Conservation (phyloP, 2,329 filamentous ascomycete genomes). For the Colletotrichum gloeosporioides region DNA sequence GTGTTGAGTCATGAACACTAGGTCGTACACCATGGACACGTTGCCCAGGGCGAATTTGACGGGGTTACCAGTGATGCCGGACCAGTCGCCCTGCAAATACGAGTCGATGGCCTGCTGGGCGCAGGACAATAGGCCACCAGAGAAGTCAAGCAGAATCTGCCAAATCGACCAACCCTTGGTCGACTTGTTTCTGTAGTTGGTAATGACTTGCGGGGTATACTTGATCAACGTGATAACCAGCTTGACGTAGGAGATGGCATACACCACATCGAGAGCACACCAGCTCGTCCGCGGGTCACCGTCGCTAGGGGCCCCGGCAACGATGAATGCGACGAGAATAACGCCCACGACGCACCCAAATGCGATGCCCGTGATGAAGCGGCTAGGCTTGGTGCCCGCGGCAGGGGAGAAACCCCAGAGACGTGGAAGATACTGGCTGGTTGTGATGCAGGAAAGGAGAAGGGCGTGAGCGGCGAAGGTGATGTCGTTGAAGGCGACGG, state of each 20-base stretch:
- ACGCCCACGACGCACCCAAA: conserved; percentile 71
- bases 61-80: conserved; percentile 87
- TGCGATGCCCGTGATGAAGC: conserved; percentile 71
- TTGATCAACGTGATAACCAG: conserved; percentile 88
- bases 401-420: conserved; percentile 79
- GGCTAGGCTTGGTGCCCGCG: conserved; percentile 59
- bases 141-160: conserved; percentile 83
- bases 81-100: conserved; percentile 85
- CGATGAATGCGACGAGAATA: conserved; percentile 51
- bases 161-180: conserved; percentile 88
- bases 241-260: conserved; percentile 85
- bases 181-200: conserved; percentile 84
- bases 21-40: conserved; percentile 84
- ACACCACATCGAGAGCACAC: conserved; percentile 68
- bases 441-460: conserved; percentile 72
- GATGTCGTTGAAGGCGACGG: conserved; percentile 89
- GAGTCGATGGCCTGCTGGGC: conserved; percentile 85
- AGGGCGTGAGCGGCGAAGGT: conserved; percentile 85
- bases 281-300: conserved; percentile 51
- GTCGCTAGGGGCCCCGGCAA: conserved; percentile 42
- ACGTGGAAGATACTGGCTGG: conserved; percentile 77
- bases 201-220: conserved; percentile 85
- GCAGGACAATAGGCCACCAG: conserved; percentile 82
- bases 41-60: conserved; percentile 89
- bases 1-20: conserved; percentile 88